Conservation (phyloP, 148 eudicot species). For the Camellia japonica region DNA sequence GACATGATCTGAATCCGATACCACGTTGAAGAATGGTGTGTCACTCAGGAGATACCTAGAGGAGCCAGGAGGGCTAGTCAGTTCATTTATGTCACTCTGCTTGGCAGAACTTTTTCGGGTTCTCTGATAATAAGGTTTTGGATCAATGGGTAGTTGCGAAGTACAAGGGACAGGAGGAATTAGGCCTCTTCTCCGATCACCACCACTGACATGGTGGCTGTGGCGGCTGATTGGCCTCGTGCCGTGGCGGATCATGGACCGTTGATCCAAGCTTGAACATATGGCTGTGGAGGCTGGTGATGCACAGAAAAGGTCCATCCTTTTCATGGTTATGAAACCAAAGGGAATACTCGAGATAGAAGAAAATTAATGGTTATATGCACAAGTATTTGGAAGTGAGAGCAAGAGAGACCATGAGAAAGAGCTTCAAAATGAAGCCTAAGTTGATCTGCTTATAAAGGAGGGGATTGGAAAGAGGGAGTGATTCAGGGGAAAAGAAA, state of each 20-base stretch:
- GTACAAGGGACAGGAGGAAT: slow-evolving; percentile 49
- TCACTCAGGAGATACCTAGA: slow-evolving; percentile 65
- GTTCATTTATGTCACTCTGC: slow-evolving; percentile 31
- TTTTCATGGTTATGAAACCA: slow-evolving; percentile 45
- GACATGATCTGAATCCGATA: slow-evolving; percentile 14
- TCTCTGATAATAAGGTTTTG: slow-evolving; percentile 37
- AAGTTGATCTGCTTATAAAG: slow-evolving; percentile 31
- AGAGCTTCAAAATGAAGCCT: slow-evolving; percentile 17
- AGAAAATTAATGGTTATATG: neutral
- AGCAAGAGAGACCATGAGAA: neutral
- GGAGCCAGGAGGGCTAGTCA: slow-evolving; percentile 36
- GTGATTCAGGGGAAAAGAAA: slow-evolving; percentile 7
- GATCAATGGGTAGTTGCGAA: slow-evolving; percentile 62
- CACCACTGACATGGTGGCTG: slow-evolving; percentile 17
- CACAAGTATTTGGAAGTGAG: neutral
- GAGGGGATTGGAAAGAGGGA: slow-evolving; percentile 1
- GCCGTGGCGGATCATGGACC: slow-evolving; percentile 42
- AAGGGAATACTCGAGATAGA: neutral
- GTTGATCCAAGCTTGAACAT: slow-evolving; percentile 62
- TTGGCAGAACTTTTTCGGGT: slow-evolving; percentile 30
- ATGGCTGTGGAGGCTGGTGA: slow-evolving; percentile 91
- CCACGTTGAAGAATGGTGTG: slow-evolving; percentile 24
- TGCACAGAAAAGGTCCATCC: slow-evolving; percentile 68
- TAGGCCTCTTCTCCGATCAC: slow-evolving; percentile 8
- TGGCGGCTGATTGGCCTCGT: slow-evolving; percentile 40